Base-by-base conservation (phyloP, 805 yeast genomes). In the Hanseniaspora taiwanica region DNA sequence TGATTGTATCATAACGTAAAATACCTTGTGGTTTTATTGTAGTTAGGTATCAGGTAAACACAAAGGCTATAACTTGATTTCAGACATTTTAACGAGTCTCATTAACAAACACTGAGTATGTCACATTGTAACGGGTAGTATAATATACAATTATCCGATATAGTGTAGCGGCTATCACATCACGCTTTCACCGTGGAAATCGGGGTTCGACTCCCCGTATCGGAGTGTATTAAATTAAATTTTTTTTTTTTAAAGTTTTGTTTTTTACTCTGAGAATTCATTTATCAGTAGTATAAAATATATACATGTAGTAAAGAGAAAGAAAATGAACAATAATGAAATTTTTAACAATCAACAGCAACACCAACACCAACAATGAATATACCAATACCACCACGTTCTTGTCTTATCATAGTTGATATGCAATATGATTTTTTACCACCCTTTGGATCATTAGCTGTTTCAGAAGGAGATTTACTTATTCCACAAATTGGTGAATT, bases 361-460 rank as follows among this genome's bases (percentile, higher is more conserved):
- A 24, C 20, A 25, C 13, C 8, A 2, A 24, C 14, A 21, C 21
- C 36, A 21, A 17, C 21, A n/a, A 19, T 12, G 19, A 17, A 16
- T 25, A 9, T 19, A 24, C n/a, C n/a, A 7, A 31, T 21, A 16
- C 32, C 21, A 12, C 46, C 19, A 44, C 50, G 44, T 40, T 40
- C 70, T 4, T 94, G 94, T 0, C 61, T 87, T 27, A 60, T 86
- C 0, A 68, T 87, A 0, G 71, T 87, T 14, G 97, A 87, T 51
- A 60, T 87, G 12, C 96, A 87, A 55, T 77, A 81, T 46, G 96
- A 89, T 55, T 87, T 87, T 56, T 64, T 86, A 2, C 89, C 89
- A 4, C 78, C 85, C 1, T 52, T 65, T 21, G 96, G 96, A 0
- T 60, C 91, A 0, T 60, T 87, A 35, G 93, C 91, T 0, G 91